phyloP scores from a whole-genome alignment of 2,329 filamentous ascomycete species.

The Fusarium transvaalense region DNA sequence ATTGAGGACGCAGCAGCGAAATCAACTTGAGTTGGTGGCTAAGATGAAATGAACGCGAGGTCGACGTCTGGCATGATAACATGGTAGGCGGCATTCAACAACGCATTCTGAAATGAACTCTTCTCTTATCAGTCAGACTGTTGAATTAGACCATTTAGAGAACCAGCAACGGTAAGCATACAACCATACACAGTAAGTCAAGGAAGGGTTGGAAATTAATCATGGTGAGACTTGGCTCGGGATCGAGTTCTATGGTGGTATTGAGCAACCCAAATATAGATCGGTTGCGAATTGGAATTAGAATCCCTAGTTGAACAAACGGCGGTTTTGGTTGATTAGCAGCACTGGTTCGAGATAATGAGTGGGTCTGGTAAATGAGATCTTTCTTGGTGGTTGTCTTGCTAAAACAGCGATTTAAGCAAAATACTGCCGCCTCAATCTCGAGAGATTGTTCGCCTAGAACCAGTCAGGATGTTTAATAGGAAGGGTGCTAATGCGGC shows the following conservation, averaged over 20 bases:
- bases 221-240: background rate
- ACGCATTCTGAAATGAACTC: background rate
- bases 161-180: slow-evolving; percentile 18
- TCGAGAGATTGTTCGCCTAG: background rate
- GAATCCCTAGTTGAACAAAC: slow-evolving; percentile 6
- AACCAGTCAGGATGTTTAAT: slow-evolving; percentile 5
- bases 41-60: background rate
- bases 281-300: slow-evolving; percentile 1
- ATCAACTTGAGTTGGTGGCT: background rate
- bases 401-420: background rate
- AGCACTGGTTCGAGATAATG: slow-evolving; percentile 3
- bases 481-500: slow-evolving; percentile 10
- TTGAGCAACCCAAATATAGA: slow-evolving; percentile 26
- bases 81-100: background rate
- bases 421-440: background rate
- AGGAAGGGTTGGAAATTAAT: slow-evolving; percentile 34
- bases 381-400: slow-evolving; percentile 9
- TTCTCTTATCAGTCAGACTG: background rate
- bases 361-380: slow-evolving; percentile 20
- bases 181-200: slow-evolving; percentile 8
- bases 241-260: slow-evolving; percentile 6
- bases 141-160: slow-evolving; percentile 25
- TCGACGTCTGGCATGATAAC: background rate
- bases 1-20: background rate
- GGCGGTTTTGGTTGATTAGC: slow-evolving; percentile 2